Percentiles rank a stretch among this genome's conserved stretches.
phyloP scores from a whole-genome alignment of 106 monocot species.

The Phalaenopsis aphrodite region DNA sequence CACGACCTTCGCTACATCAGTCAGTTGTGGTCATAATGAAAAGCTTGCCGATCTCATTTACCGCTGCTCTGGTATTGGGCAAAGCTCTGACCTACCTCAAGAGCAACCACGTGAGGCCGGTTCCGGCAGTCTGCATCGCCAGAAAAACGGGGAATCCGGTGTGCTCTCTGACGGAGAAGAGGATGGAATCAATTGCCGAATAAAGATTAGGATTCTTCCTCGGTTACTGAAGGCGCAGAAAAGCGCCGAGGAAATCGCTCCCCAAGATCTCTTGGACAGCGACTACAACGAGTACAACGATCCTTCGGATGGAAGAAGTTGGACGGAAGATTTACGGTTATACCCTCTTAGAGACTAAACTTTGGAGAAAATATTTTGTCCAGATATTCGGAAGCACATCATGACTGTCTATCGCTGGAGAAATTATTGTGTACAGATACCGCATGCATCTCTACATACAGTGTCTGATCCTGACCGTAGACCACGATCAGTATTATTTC shows the following conservation, averaged over 20 bases:
- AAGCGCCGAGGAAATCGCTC: constrained; percentile 3
- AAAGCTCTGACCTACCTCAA: not conserved
- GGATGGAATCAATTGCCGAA: not conserved
- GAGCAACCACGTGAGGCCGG: not conserved
- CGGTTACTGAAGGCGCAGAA: not conserved
- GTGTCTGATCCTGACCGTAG: no score
- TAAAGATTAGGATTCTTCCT: not conserved
- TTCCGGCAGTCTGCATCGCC: not conserved
- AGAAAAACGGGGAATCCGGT: not conserved
- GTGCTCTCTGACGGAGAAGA: not conserved
- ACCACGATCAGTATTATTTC: no score
- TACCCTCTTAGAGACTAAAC: not conserved
- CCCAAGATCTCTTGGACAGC: constrained; percentile 2
- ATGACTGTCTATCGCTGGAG: no score
- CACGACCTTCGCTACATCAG: not conserved
- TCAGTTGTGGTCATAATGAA: not conserved
- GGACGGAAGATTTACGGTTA: not conserved
- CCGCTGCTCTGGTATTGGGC: not conserved
- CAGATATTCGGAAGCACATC: no score
- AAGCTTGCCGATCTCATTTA: not conserved
- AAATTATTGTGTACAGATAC: no score
- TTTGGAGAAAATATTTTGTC: no score
- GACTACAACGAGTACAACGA: constrained; percentile 4
- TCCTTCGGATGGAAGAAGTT: not conserved
- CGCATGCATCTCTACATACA: no score